phyloP scores from a whole-genome alignment of 768 basidiomycete genomes.

The Rhodotorula sphaerocarpa region DNA sequence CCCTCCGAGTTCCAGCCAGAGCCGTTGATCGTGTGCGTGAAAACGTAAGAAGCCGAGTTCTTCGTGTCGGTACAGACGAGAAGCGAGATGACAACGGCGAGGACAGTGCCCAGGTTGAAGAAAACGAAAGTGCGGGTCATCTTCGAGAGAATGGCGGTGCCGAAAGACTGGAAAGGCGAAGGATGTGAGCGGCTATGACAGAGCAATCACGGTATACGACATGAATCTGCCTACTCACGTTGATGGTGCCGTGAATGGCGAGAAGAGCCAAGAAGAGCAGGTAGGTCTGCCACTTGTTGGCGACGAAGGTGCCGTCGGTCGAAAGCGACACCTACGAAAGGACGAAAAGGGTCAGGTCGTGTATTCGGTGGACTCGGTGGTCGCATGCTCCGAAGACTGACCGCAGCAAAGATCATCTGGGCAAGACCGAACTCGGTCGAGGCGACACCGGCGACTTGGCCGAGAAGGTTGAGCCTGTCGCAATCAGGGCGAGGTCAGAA shows the following conservation, averaged over 20 bases:
- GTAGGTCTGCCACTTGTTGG: slow-evolving; percentile 64
- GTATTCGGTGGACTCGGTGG: no score
- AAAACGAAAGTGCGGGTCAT: slow-evolving; percentile 71
- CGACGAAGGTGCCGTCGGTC: slow-evolving; percentile 47
- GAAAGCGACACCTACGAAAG: slow-evolving; percentile 24
- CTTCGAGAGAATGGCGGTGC: slow-evolving; percentile 58
- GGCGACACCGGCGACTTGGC: slow-evolving; percentile 75
- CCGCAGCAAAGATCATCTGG: slow-evolving; percentile 54
- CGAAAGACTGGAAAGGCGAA: slow-evolving; percentile 7
- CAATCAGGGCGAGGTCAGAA: slow-evolving; percentile 6
- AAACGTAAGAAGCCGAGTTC: slow-evolving; percentile 58
- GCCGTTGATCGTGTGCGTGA: slow-evolving; percentile 66
- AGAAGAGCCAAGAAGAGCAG: slow-evolving; percentile 69
- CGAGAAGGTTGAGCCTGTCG: slow-evolving; percentile 58
- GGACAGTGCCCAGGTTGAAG: slow-evolving; percentile 71
- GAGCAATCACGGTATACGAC: not conserved
- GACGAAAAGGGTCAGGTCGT: no score
- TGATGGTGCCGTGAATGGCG: slow-evolving; percentile 64
- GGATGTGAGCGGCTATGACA: not conserved
- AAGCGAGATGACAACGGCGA: slow-evolving; percentile 76
- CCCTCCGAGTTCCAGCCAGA: slow-evolving; percentile 71
- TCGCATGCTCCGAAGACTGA: no score
- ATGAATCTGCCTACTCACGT: slow-evolving; percentile 43
- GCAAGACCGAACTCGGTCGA: slow-evolving; percentile 68
- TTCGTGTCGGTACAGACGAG: slow-evolving; percentile 57